Evolutionary conservation across 2,329 filamentous ascomycete genomes (phyloP).

Genomic region (Rutstroemia sp.): DNA sequence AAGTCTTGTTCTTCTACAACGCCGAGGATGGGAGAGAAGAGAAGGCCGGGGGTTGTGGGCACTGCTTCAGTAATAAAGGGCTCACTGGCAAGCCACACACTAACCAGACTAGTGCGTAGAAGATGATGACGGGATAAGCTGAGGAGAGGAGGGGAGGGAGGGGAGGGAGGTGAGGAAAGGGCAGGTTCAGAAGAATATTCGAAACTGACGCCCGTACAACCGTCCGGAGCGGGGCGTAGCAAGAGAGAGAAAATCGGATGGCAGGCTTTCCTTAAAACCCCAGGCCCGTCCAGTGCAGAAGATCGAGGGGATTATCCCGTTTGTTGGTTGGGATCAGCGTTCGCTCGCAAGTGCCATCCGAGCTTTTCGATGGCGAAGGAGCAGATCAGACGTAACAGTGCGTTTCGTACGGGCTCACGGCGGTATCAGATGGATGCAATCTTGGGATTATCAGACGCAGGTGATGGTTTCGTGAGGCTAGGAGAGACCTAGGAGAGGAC

Average conservation of each 20-base stretch:
- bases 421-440: slow-evolving; percentile 2
- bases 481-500: not conserved
- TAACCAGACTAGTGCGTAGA: too few species aligned
- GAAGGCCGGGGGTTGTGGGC: slow-evolving; percentile 27
- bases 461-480: slow-evolving; percentile 36
- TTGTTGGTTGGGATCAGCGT: slow-evolving; percentile 11
- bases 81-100: not conserved
- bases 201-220: slow-evolving; percentile 16
- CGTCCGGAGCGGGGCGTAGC: slow-evolving; percentile 18
- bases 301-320: not conserved
- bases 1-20: slow-evolving; percentile 39
- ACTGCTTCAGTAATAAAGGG: slow-evolving; percentile 25
- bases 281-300: not conserved
- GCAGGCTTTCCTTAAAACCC: slow-evolving; percentile 23
- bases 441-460: slow-evolving; percentile 38
- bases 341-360: slow-evolving; percentile 29
- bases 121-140: not conserved
- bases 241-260: slow-evolving; percentile 15
- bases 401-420: slow-evolving; percentile 32
- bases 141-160: too few species aligned
- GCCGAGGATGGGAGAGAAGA: slow-evolving; percentile 31
- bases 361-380: slow-evolving; percentile 8
- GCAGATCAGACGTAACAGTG: slow-evolving; percentile 37
- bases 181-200: slow-evolving; percentile 1
- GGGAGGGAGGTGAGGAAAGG: too few species aligned